Evolutionary conservation across 192 early-diverging fungal genomes (phyloP).

Genomic region (Obelidium mucronatum): DNA sequence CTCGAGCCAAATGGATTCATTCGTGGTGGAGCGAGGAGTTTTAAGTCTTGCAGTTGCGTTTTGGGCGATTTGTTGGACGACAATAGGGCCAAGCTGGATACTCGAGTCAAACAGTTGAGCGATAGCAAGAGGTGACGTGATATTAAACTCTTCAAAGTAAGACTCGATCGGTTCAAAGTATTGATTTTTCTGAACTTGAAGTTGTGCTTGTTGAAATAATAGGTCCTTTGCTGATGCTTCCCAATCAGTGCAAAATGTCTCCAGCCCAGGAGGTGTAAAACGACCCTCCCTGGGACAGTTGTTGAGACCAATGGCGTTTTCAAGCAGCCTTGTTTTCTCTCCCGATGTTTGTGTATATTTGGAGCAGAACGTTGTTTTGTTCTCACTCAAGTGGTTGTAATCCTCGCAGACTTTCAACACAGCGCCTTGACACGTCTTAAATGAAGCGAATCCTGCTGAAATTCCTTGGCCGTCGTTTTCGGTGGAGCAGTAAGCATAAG

Average conservation of each 20-base stretch:
- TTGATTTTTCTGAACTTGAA: background rate
- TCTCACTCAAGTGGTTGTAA: background rate
- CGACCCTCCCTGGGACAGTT: background rate
- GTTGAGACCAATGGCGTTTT: background rate
- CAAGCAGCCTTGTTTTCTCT: too few relatives aligned
- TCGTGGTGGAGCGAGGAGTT: background rate
- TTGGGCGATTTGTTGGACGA: background rate
- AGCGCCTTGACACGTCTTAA: slow-evolving; percentile 28
- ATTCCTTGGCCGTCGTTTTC: slow-evolving; percentile 34
- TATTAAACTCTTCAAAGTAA: background rate
- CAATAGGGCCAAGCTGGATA: slow-evolving; percentile 21
- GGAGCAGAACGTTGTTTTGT: background rate
- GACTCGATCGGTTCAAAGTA: slow-evolving; percentile 19
- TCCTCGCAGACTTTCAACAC: slow-evolving; percentile 13
- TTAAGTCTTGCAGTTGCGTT: background rate
- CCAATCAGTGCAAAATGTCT: slow-evolving; percentile 28
- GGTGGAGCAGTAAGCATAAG: background rate
- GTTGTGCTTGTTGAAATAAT: background rate
- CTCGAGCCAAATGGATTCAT: background rate
- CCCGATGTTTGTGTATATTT: background rate
- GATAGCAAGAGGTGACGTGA: slow-evolving; percentile 19
- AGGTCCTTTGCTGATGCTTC: background rate
- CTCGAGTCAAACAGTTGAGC: slow-evolving; percentile 29
- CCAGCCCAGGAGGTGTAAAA: slow-evolving; percentile 17
- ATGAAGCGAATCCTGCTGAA: slow-evolving; percentile 37